Evolutionary conservation across 2,329 filamentous ascomycete genomes (phyloP).

Genomic region (Fusarium cyanostomum): DNA sequence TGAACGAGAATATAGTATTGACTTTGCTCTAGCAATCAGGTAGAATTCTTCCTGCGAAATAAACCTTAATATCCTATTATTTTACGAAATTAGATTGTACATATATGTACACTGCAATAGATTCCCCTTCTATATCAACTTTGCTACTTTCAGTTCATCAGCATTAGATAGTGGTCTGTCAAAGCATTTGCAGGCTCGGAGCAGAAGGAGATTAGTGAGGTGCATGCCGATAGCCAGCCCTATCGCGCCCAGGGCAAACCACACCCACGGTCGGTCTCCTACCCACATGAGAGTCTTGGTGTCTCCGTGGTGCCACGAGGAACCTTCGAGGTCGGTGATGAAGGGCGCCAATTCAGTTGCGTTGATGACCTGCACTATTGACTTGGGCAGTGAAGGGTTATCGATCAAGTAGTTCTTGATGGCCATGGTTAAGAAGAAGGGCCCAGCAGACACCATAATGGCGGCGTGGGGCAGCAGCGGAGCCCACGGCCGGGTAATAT

Average conservation of each 20-base stretch:
- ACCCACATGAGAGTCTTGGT: slow-evolving; percentile 60
- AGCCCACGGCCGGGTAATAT: slow-evolving; percentile 67
- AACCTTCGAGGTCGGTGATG: slow-evolving; percentile 51
- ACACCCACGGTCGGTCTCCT: slow-evolving; percentile 48
- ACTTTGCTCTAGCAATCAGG: no score
- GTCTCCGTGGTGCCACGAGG: slow-evolving; percentile 58
- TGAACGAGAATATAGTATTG: no score
- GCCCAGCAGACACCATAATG: slow-evolving; percentile 82
- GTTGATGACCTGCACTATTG: slow-evolving; percentile 44
- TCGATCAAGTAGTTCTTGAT: slow-evolving; percentile 77
- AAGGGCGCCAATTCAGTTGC: slow-evolving; percentile 41
- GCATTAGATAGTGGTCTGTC: slow-evolving; percentile 12
- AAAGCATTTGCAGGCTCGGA: slow-evolving; percentile 20
- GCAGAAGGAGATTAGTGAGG: slow-evolving; percentile 26
- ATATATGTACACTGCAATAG: slow-evolving; percentile 6
- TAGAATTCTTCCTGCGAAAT: no score
- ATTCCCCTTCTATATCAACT: slow-evolving; percentile 28
- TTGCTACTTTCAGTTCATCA: slow-evolving; percentile 32
- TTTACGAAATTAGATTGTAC: no score
- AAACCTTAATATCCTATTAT: no score
- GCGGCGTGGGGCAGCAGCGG: slow-evolving; percentile 74
- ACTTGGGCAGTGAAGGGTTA: slow-evolving; percentile 47
- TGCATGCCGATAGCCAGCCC: slow-evolving; percentile 34
- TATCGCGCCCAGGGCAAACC: slow-evolving; percentile 44
- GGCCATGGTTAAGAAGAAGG: slow-evolving; percentile 78